phyloP scores from a whole-genome alignment of 495 filamentous ascomycete genomes.

The Jackrogersella multiformis region DNA sequence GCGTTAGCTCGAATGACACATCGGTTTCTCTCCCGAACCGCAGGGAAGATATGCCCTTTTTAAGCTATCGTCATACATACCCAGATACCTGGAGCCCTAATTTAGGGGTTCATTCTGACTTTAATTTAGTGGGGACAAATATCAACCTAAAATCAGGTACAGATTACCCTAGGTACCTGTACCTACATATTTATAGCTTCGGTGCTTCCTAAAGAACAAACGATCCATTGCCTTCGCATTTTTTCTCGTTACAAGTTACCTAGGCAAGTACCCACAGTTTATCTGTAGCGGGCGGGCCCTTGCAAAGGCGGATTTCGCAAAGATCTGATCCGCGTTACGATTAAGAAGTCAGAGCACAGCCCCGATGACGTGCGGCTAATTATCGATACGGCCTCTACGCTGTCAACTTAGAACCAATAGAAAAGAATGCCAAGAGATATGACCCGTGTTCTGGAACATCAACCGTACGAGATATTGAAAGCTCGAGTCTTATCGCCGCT shows the following conservation, averaged over 20 bases:
- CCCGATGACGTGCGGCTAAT: slow-evolving; percentile 33
- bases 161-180: no score
- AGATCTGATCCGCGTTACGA: slow-evolving; percentile 31
- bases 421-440: slow-evolving; percentile 3
- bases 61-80: neutral
- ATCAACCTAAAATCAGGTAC: neutral
- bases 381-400: slow-evolving; percentile 27
- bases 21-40: neutral
- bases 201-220: no score
- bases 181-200: no score
- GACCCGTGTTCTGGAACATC: slow-evolving; percentile 18
- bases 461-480: neutral
- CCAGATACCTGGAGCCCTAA: neutral
- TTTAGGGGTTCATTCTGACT: neutral
- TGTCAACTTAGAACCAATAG: slow-evolving; percentile 14
- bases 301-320: slow-evolving; percentile 25
- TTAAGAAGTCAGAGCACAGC: slow-evolving; percentile 26
- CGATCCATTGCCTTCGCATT: no score
- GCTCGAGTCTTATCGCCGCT: neutral
- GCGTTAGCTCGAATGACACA: slow-evolving; percentile 1
- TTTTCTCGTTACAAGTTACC: no score
- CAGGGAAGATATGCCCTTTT: slow-evolving; percentile 3
- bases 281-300: slow-evolving; percentile 13
- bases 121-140: neutral
- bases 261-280: no score